Evolutionary conservation across 192 early-diverging fungal genomes (phyloP), one percentile per base, ranked within the genome.

Genomic region (Podila clonocystis): DNA sequence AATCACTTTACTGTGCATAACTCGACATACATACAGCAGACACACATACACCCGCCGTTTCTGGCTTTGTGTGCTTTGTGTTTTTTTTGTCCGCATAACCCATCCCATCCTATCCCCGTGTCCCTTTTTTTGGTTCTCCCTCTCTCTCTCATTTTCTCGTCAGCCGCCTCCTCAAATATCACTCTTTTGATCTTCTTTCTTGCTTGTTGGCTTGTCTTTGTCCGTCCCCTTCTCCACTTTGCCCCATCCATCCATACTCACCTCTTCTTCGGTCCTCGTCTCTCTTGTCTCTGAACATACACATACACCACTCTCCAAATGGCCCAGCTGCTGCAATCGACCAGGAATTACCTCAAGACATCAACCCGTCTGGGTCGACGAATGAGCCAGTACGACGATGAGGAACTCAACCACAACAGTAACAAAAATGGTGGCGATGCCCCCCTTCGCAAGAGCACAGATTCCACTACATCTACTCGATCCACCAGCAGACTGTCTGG

Each of bases 261-360:
- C n/a, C 50, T 22, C 17, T 52, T 52, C 50, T n/a, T 52, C 50
- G 19, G n/a, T 52, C 4, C 50, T n/a, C 2, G 2, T 9, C n/a
- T 22, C 1, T n/a, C n/a, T 52, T 22, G n/a, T 52, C 50, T 22
- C 17, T 52, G 17, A 17, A 52, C n/a, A 17, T 17, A 45, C n/a
- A 26, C 41, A 1, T n/a, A n/a, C n/a, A n/a, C n/a, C n/a, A n/a
- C n/a, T n/a, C n/a, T 8, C 29, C 20, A 29, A 63, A 78, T 78
- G 75, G 1, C 69, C 5, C 75, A 78, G 49, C 30, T 78, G 22
- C 62, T 78, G 17, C 68, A 78, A 72, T 72, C 75, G 9, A 78
- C 75, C 0, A 65, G 58, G 50, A 67, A 70, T 48, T 78, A 72
- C 58, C 75, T 78, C 34, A 78, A 78, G 34, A 65, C 68, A 15